Base-by-base conservation (phyloP, 2,329 filamentous ascomycete genomes). In the Scedosporium apiospermum region DNA sequence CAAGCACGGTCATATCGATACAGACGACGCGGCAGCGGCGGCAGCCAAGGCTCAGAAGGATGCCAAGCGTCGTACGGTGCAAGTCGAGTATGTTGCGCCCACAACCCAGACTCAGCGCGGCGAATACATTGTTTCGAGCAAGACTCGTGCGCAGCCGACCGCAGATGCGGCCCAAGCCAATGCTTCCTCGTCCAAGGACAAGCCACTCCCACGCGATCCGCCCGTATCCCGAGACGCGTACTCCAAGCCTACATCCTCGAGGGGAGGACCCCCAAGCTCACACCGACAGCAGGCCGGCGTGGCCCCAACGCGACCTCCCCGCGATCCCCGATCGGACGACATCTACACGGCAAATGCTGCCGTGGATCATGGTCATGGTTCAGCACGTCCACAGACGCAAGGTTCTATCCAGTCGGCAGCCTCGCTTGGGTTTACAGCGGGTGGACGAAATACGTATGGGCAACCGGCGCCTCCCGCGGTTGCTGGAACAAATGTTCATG, bases 61-160 rank as follows among this genome's bases (percentile, higher is more conserved):
- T 72, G 89, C 89, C 69, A 98, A 98, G 76, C 87, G 95, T 63
- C 86, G 93, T 68, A 99, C 95, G 0, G 91, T 99, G 0, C 95
- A 99, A 76, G 90, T 99, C 65, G 95, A 99, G 78, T 99, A 99
- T 74, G 95, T 98, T 63, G 90, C 93, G 21, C 95, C 95, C 26
- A 87, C 88, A 27, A 96, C 91, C 5, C 87, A 93, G 71, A 97
- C 93, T 0, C 83, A 88, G 65, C 85, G 93, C 66, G 91, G 89
- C 66, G 71, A 75, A 6, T 70, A 65, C 42, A 62, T 65, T 30
- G 14, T 58, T 18, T 53, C 61, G 14, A 69, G 69, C 59, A 75
- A 72, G 65, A 65, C 66, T 3, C 65, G 66, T 55, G 44, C 65
- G 7, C 70, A 69, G 27, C 61, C 66, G 42, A 66, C 30, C 65